These are phyloP conservation scores for Fonsecaea monophora DNA, from an alignment of 2,329 filamentous ascomycete genomes.

Conservation along the genomic window DNA sequence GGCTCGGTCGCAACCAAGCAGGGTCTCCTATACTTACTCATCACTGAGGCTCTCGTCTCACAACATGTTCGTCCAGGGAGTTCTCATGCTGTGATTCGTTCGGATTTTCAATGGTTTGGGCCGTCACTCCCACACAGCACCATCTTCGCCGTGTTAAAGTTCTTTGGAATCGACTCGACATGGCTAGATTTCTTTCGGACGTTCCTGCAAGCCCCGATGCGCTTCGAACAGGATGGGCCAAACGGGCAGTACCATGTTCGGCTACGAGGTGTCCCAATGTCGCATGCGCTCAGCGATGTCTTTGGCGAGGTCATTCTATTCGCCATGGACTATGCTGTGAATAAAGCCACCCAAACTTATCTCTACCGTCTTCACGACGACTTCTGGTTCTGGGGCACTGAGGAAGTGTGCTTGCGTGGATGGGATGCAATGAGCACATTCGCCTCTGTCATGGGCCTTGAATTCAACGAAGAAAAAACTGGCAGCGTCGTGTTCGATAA, in stretches of 20 bases:
- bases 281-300: constrained; percentile 64
- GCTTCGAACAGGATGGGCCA: constrained; percentile 62
- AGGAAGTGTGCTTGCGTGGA: constrained; percentile 60
- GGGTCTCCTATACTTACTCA: constrained; percentile 62
- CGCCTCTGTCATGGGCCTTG: constrained; percentile 61
- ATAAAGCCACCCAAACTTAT: constrained; percentile 56
- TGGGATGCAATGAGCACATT: constrained; percentile 67
- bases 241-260: constrained; percentile 54
- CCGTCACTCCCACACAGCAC: constrained; percentile 66
- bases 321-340: constrained; percentile 70
- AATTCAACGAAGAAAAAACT: constrained; percentile 65
- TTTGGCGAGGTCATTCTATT: constrained; percentile 69
- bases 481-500: constrained; percentile 53
- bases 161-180: constrained; percentile 62
- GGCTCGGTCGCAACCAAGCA: constrained; percentile 61
- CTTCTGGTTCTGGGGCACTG: constrained; percentile 70
- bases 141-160: constrained; percentile 63
- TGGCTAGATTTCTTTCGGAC: constrained; percentile 67
- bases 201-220: constrained; percentile 66
- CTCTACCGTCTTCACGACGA: constrained; percentile 70
- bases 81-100: constrained; percentile 56
- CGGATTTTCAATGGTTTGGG: constrained; percentile 66
- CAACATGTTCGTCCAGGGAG: constrained; percentile 27
- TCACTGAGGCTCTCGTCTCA: constrained; percentile 62
- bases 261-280: constrained; percentile 65